Percentiles rank a stretch among this genome's conserved stretches.
These are phyloP conservation scores for Castanopsis chinensis DNA, from an alignment of 306 rosid genomes.

Conservation along the genomic window DNA sequence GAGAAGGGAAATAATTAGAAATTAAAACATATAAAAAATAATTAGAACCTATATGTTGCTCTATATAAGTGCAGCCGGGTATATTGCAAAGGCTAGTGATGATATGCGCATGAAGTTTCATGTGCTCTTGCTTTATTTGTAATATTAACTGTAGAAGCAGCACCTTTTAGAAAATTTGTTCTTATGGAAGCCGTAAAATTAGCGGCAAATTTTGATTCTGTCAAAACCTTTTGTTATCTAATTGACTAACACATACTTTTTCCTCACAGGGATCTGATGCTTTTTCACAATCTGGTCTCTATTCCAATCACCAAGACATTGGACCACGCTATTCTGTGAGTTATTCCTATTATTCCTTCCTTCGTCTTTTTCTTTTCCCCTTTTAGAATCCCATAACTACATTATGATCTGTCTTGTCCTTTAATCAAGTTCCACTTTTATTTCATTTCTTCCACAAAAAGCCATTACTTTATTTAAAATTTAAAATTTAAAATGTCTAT, in stretches of 20 bases:
- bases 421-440: background rate
- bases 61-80: background rate
- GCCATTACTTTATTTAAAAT: background rate
- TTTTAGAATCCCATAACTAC: too few species aligned
- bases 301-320: slow-evolving; percentile 92
- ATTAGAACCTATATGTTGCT: background rate
- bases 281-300: slow-evolving; percentile 89
- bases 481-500: background rate
- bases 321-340: slow-evolving; percentile 97
- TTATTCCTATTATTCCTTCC: slow-evolving; percentile 17
- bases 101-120: background rate
- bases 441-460: background rate
- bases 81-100: background rate
- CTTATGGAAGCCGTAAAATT: background rate
- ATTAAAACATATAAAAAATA: background rate
- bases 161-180: background rate
- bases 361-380: too few species aligned
- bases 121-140: background rate
- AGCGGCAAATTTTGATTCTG: background rate
- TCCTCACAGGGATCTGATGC: slow-evolving; percentile 85
- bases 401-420: background rate
- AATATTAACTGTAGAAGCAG: background rate
- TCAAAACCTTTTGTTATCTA: background rate
- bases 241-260: slow-evolving; percentile 9
- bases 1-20: background rate